phyloP scores from a whole-genome alignment of 306 rosid genomes.

The Quercus cerris region DNA sequence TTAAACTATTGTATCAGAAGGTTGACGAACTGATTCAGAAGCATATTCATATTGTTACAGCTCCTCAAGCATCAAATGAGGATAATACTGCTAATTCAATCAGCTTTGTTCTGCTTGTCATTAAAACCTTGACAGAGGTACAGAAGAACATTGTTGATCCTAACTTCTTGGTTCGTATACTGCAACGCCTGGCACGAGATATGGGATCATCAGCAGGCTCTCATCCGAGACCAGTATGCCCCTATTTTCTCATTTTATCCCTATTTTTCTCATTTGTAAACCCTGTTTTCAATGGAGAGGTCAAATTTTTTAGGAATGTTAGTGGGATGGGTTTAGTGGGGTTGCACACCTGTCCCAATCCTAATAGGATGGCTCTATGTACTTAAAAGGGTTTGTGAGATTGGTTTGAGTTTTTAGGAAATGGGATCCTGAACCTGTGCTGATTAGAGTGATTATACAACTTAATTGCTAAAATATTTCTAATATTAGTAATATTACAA shows the following conservation, averaged over 20 bases:
- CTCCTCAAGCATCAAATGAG: slow-evolving; percentile 75
- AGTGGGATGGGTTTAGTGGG: no score
- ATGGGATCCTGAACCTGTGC: no score
- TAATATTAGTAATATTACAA: no score
- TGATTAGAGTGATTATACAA: no score
- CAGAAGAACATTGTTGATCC: slow-evolving; percentile 92
- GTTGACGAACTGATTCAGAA: slow-evolving; percentile 93
- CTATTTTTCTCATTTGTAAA: background rate
- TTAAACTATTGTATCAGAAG: slow-evolving; percentile 76
- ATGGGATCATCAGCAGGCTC: slow-evolving; percentile 89
- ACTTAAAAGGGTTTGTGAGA: no score
- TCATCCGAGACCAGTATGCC: slow-evolving; percentile 82
- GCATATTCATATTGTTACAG: slow-evolving; percentile 62
- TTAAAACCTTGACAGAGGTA: slow-evolving; percentile 88
- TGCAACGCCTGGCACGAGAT: slow-evolving; percentile 92
- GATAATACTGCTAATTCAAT: slow-evolving; percentile 75
- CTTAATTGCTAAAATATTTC: no score
- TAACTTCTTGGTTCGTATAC: slow-evolving; percentile 68
- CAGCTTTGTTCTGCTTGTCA: slow-evolving; percentile 84
- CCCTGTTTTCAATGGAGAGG: background rate
- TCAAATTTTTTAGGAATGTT: background rate
- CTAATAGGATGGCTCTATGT: no score
- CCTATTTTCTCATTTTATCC: background rate
- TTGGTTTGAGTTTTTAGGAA: no score
- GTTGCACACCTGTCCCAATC: no score